Evolutionary conservation across 2,329 filamentous ascomycete genomes (phyloP).

Genomic region (Triangularia setosa): DNA sequence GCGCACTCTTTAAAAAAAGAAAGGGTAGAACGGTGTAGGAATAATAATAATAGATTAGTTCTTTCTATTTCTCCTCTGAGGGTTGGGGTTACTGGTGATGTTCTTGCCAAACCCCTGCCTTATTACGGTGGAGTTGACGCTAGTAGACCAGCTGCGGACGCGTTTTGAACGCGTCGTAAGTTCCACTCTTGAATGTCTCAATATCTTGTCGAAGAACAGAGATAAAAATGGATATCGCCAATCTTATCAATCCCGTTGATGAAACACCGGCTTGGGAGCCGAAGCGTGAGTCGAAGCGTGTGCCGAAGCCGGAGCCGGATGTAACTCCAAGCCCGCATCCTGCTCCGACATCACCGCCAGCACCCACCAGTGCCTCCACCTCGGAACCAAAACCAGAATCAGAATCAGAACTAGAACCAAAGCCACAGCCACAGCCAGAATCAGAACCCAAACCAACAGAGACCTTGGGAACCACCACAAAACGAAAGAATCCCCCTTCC

Average conservation of each 20-base stretch:
- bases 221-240: not conserved
- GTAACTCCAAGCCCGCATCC: not conserved
- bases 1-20: too few species aligned
- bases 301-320: not conserved
- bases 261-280: not conserved
- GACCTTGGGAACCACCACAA: not conserved
- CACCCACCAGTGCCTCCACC: not conserved
- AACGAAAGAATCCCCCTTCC: not conserved
- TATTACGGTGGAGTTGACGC: not conserved
- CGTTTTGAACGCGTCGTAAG: not conserved
- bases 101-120: not conserved
- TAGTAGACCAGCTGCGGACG: not conserved
- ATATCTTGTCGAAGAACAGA: not conserved
- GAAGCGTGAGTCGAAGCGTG: not conserved
- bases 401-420: not conserved
- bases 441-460: not conserved
- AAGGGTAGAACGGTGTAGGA: too few species aligned
- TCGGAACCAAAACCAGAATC: not conserved
- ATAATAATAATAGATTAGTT: too few species aligned
- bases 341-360: not conserved
- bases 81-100: not conserved
- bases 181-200: not conserved
- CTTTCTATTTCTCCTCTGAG: not conserved
- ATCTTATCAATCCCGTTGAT: not conserved
- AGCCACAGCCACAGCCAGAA: not conserved